A percentile compares a stretch with the other conserved stretches of the same genome.
Evolutionary conservation across 352 stramenopile genomes (phyloP).

Genomic region (Phytophthora ramorum): DNA sequence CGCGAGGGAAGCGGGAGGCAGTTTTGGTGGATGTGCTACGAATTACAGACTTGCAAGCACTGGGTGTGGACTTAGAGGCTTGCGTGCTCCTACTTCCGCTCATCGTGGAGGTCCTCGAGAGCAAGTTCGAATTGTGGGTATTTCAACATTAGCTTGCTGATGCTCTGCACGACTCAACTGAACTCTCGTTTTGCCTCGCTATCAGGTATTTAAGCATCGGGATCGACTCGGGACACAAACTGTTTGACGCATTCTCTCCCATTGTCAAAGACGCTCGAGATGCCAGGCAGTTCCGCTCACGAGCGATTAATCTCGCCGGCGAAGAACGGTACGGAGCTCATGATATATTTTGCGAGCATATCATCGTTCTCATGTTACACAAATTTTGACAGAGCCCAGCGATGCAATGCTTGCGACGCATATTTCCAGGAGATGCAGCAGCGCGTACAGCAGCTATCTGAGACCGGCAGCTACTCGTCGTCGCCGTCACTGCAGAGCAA

Average conservation of each 20-base stretch:
- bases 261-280: constrained; percentile 74
- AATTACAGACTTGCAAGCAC: constrained; percentile 61
- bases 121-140: constrained; percentile 73
- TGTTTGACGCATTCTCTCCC: constrained; percentile 79
- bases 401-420: constrained; percentile 65
- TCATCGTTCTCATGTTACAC: neutral
- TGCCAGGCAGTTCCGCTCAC: constrained; percentile 51
- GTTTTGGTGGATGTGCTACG: constrained; percentile 76
- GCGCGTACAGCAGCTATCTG: constrained; percentile 44
- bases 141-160: neutral
- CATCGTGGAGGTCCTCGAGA: constrained; percentile 68
- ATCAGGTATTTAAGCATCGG: constrained; percentile 66
- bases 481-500: constrained; percentile 44
- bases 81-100: constrained; percentile 82
- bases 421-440: constrained; percentile 77
- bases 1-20: constrained; percentile 73
- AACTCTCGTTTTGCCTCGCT: constrained; percentile 1
- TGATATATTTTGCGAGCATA: neutral
- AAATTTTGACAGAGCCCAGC: constrained; percentile 42
- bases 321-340: constrained; percentile 63
- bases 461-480: constrained; percentile 25
- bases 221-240: constrained; percentile 62
- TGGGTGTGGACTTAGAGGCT: constrained; percentile 77
- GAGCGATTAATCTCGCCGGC: constrained; percentile 73
- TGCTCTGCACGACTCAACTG: neutral